Evolutionary conservation across 441 rosid genomes (phyloP), one percentile per base, ranked within the genome.

Genomic region (Isatis lusitanica): DNA sequence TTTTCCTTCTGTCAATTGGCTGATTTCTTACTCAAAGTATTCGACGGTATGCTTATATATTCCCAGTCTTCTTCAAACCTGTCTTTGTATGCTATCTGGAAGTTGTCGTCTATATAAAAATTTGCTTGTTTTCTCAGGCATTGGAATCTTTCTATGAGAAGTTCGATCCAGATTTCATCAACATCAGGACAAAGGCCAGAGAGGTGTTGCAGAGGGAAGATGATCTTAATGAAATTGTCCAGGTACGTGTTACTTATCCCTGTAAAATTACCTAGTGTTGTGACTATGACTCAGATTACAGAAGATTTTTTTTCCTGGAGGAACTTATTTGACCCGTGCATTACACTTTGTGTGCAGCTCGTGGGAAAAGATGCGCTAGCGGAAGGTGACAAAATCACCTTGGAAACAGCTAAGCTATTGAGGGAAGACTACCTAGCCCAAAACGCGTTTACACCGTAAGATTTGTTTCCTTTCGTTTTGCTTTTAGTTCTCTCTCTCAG

Each of bases 151-250:
- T 96, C 86, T 96, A 96, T 70, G 99, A 96, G 76, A 89, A 90
- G 80, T 96, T 91, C 71, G 98, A 96, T 80, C 92, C 96, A 8
- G 97, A 96, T 80, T 96, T 96, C 82, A 96, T 93, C 77, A 92
- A 74, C 92, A 96, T 96, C 79, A 90, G 97, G 86, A 93, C 97
- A 43, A 93, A 88, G 86, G 97, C 99, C 73, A 81, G 97, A 44
- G 99, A 96, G 82, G 94, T 96, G 82, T 90, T 96, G 77, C 97
- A 96, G 81, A 93, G 99, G 83, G 99, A 96, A 84, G 98, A 91
- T 79, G 98, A 96, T 83, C 82, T 96, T 72, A 96, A 96, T 71
- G 99, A 96, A 87, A 96, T 96, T 87, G 99, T 96, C 81, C 94
- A 91, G 84, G 99, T 96, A 87, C 30, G 80, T 68, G 43, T 73